Evolutionary conservation across 108 stramenopile genomes (phyloP).

Genomic region (Discostella stelligeroides): DNA sequence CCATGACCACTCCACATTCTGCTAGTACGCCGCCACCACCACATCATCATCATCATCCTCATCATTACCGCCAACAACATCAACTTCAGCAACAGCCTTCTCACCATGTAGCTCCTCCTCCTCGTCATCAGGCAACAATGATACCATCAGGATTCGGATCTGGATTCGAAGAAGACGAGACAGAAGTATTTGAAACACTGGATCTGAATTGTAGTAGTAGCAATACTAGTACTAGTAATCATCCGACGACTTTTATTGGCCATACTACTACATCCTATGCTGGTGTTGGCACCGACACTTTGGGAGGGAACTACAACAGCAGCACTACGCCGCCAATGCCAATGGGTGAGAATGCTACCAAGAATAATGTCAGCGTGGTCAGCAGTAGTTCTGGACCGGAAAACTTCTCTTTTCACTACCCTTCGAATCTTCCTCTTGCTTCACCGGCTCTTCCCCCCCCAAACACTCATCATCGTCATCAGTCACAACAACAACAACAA

Average conservation of each 20-base stretch:
- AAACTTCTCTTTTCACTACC: background rate
- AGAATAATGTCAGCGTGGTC: background rate
- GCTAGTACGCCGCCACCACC: slow-evolving; percentile 2
- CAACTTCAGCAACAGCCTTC: slow-evolving; percentile 1
- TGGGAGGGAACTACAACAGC: too few species aligned
- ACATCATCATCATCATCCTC: background rate
- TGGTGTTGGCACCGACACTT: too few species aligned
- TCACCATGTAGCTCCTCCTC: background rate
- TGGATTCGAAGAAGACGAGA: background rate
- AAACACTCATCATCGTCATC: too few species aligned
- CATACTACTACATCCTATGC: slow-evolving; percentile 6
- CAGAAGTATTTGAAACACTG: slow-evolving; percentile 11
- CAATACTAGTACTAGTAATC: background rate
- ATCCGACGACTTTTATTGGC: background rate
- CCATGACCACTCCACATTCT: background rate
- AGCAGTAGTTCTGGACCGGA: background rate
- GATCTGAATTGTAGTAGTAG: too few species aligned
- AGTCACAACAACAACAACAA: too few species aligned
- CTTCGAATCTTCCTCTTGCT: background rate
- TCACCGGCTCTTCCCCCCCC: too few species aligned
- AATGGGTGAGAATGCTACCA: background rate
- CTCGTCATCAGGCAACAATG: background rate
- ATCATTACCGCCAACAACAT: background rate
- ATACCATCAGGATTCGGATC: background rate
- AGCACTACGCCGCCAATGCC: background rate